These are phyloP conservation scores for Nicotiana sylvestris DNA, from an alignment of 257 asterid species.

Conservation along the genomic window DNA sequence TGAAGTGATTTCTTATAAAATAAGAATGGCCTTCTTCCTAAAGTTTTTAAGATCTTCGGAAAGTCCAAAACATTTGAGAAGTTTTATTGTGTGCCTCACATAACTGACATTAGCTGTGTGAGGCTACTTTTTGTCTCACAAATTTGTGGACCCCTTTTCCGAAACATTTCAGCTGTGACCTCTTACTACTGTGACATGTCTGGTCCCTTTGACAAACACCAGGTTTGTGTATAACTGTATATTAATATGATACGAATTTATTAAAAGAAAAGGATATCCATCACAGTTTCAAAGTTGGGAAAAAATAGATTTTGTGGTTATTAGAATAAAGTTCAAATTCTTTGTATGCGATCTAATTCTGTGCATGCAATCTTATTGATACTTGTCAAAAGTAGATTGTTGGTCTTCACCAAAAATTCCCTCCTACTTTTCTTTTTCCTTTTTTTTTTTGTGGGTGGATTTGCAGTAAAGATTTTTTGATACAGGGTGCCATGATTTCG, in stretches of 20 bases:
- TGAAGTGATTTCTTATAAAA: background rate
- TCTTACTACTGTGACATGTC: background rate
- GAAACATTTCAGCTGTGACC: background rate
- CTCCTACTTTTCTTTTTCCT: background rate
- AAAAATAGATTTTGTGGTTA: background rate
- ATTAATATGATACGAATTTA: background rate
- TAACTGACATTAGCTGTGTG: no score
- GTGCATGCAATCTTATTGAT: background rate
- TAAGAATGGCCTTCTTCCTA: background rate
- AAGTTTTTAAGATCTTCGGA: background rate
- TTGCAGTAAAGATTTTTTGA: background rate
- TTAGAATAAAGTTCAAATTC: no score
- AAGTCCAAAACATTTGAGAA: background rate
- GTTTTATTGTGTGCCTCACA: no score
- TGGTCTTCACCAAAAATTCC: background rate
- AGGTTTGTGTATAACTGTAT: background rate
- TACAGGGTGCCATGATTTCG: conserved; percentile 30
- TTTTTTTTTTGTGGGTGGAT: background rate
- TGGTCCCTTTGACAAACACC: background rate
- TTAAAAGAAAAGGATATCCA: background rate
- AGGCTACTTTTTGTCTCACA: no score
- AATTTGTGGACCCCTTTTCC: no score
- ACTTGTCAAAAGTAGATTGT: no score
- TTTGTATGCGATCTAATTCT: background rate
- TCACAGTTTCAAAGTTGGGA: background rate